A percentile compares a stretch with the other conserved stretches of the same genome.
These are phyloP conservation scores for Thermochaetoides thermophila DNA, from an alignment of 495 filamentous ascomycete species.

Conservation along the genomic window DNA sequence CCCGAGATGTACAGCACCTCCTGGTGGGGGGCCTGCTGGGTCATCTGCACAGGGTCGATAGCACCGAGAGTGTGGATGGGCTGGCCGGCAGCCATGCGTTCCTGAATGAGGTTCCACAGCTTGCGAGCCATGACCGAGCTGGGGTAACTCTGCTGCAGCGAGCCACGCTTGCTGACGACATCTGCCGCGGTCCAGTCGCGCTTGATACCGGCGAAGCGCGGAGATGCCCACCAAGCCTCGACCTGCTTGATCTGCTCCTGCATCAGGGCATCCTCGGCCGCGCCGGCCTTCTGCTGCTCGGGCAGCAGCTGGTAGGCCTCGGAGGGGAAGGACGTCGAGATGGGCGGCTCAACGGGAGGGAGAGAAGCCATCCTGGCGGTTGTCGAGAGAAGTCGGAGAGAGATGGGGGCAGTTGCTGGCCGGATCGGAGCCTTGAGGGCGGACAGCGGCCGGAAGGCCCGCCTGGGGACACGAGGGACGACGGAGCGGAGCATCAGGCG, in stretches of 20 bases:
- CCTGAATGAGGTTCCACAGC: conserved; percentile 73
- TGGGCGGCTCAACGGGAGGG: conserved; percentile 19
- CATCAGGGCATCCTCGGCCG: conserved; percentile 68
- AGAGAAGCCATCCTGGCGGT: conserved; percentile 17
- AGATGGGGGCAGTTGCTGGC: background rate
- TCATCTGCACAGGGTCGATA: conserved; percentile 98
- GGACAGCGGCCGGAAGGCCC: too few species aligned
- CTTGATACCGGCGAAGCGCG: conserved; percentile 77
- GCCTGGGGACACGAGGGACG: too few species aligned
- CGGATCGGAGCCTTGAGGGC: too few species aligned
- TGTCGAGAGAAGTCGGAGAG: conserved; percentile 13
- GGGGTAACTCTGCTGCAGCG: conserved; percentile 73
- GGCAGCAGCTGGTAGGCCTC: conserved; percentile 73
- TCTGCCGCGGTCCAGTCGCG: conserved; percentile 81
- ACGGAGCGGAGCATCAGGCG: too few species aligned
- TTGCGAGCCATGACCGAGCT: conserved; percentile 89
- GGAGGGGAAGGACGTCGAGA: conserved; percentile 43
- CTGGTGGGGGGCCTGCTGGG: conserved; percentile 90
- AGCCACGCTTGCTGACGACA: conserved; percentile 83
- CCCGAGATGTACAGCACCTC: conserved; percentile 92
- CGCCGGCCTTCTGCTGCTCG: conserved; percentile 53
- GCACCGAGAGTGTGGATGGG: conserved; percentile 96
- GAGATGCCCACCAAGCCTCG: conserved; percentile 71
- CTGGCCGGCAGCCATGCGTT: conserved; percentile 56
- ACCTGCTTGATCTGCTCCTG: conserved; percentile 68